Evolutionary conservation across 2,329 filamentous ascomycete genomes (phyloP).

Genomic region (Rhynchosporium agropyri): DNA sequence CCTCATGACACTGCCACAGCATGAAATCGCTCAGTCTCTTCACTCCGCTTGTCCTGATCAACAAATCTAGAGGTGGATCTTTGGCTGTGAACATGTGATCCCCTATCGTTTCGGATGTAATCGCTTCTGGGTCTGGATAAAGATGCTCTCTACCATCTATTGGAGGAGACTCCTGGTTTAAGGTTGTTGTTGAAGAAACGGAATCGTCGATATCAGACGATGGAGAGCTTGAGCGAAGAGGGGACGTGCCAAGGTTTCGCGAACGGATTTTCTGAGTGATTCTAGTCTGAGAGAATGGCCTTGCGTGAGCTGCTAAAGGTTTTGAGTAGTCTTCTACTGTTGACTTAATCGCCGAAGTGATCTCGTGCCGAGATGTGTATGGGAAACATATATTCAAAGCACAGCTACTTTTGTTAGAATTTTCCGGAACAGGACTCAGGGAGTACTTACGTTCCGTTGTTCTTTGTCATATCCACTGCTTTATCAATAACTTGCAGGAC

Average conservation of each 20-base stretch:
- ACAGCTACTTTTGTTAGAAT: slow-evolving; percentile 47
- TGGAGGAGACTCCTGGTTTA: slow-evolving; percentile 42
- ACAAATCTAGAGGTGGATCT: slow-evolving; percentile 84
- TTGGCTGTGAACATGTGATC: slow-evolving; percentile 86
- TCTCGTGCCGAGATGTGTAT: slow-evolving; percentile 94
- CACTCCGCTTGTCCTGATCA: slow-evolving; percentile 91
- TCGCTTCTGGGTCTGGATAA: slow-evolving; percentile 80
- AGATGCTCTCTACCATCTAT: slow-evolving; percentile 40
- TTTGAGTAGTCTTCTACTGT: slow-evolving; percentile 87
- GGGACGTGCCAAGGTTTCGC: slow-evolving; percentile 52
- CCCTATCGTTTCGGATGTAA: slow-evolving; percentile 79
- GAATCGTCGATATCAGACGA: slow-evolving; percentile 53
- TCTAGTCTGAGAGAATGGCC: slow-evolving; percentile 82
- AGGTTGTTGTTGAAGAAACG: slow-evolving; percentile 62
- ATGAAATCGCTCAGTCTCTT: slow-evolving; percentile 95
- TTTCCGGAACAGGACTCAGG: not conserved
- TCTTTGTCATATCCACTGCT: slow-evolving; percentile 82
- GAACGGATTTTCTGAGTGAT: slow-evolving; percentile 85
- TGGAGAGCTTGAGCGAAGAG: slow-evolving; percentile 48
- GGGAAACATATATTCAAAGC: slow-evolving; percentile 96
- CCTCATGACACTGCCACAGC: slow-evolving; percentile 96
- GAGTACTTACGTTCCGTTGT: slow-evolving; percentile 72
- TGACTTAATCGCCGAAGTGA: slow-evolving; percentile 83
- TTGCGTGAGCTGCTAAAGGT: slow-evolving; percentile 64
- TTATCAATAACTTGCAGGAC: slow-evolving; percentile 86